These are phyloP conservation scores for Medicago arabica DNA, from an alignment of 306 rosid genomes.

Conservation along the genomic window DNA sequence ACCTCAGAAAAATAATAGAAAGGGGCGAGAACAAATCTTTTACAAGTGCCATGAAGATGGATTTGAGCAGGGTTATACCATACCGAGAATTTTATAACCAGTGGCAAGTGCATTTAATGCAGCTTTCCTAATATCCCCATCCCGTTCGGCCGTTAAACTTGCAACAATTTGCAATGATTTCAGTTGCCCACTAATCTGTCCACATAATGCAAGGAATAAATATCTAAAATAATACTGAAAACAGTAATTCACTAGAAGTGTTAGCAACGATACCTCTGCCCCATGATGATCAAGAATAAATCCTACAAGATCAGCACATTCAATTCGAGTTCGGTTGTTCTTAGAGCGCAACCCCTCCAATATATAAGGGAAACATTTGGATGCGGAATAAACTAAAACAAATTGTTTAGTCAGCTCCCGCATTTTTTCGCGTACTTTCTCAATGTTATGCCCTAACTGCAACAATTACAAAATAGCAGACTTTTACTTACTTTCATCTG, in stretches of 20 bases:
- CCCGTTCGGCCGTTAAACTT: slow-evolving; percentile 94
- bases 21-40: background rate
- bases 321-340: slow-evolving; percentile 95
- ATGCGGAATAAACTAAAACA: slow-evolving; percentile 72
- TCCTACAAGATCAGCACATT: slow-evolving; percentile 94
- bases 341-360: slow-evolving; percentile 97
- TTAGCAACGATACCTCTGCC: slow-evolving; percentile 68
- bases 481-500: background rate
- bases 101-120: slow-evolving; percentile 95
- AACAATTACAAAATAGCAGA: slow-evolving; percentile 40
- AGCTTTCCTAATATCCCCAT: slow-evolving; percentile 96
- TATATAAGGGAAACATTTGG: slow-evolving; percentile 89
- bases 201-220: slow-evolving; percentile 35
- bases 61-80: slow-evolving; percentile 38
- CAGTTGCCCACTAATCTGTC: slow-evolving; percentile 90
- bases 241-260: background rate
- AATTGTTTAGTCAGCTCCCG: slow-evolving; percentile 91
- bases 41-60: background rate
- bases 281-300: slow-evolving; percentile 85
- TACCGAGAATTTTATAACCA: slow-evolving; percentile 98
- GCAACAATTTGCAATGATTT: slow-evolving; percentile 95
- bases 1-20: background rate
- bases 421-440: slow-evolving; percentile 93
- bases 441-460: slow-evolving; percentile 97
- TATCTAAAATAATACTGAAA: slow-evolving; percentile 26